A percentile compares a stretch with the other conserved stretches of the same genome.
phyloP scores from a whole-genome alignment of 1,139 yeast species.

The Yamadazyma dushanensis region DNA sequence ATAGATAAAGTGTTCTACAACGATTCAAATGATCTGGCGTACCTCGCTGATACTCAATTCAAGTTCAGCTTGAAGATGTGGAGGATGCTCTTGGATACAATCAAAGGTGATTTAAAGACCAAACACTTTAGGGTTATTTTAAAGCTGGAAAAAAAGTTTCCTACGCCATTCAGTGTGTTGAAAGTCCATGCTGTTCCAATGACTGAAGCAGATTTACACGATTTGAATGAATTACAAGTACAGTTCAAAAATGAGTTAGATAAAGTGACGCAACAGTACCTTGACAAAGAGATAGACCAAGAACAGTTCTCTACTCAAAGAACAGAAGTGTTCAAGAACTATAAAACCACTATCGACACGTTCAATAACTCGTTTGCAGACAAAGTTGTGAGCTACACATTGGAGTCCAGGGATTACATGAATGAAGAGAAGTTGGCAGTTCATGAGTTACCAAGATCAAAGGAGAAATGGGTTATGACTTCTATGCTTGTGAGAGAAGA shows the following conservation, averaged over 20 bases:
- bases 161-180: slow-evolving; percentile 17
- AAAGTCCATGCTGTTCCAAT: slow-evolving; percentile 36
- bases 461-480: slow-evolving; percentile 10
- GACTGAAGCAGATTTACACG: slow-evolving; percentile 13
- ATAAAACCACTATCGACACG: slow-evolving; percentile 7
- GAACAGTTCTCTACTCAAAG: not conserved
- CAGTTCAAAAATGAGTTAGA: slow-evolving; percentile 8
- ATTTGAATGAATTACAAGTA: slow-evolving; percentile 19
- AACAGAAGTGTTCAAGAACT: slow-evolving; percentile 2
- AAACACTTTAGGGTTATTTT: slow-evolving; percentile 29
- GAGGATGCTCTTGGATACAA: slow-evolving; percentile 47
- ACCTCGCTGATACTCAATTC: slow-evolving; percentile 74
- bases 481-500: slow-evolving; percentile 11
- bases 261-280: not conserved
- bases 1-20: slow-evolving; percentile 53
- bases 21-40: slow-evolving; percentile 29
- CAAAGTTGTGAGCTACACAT: slow-evolving; percentile 10
- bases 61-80: slow-evolving; percentile 60
- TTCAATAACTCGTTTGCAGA: slow-evolving; percentile 9
- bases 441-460: slow-evolving; percentile 10
- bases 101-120: slow-evolving; percentile 28
- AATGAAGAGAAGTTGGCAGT: slow-evolving; percentile 7
- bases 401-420: slow-evolving; percentile 8
- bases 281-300: not conserved
- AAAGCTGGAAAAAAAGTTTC: slow-evolving; percentile 12